These are phyloP conservation scores for Apodospora peruviana DNA, from an alignment of 495 filamentous ascomycete genomes.

Conservation along the genomic window DNA sequence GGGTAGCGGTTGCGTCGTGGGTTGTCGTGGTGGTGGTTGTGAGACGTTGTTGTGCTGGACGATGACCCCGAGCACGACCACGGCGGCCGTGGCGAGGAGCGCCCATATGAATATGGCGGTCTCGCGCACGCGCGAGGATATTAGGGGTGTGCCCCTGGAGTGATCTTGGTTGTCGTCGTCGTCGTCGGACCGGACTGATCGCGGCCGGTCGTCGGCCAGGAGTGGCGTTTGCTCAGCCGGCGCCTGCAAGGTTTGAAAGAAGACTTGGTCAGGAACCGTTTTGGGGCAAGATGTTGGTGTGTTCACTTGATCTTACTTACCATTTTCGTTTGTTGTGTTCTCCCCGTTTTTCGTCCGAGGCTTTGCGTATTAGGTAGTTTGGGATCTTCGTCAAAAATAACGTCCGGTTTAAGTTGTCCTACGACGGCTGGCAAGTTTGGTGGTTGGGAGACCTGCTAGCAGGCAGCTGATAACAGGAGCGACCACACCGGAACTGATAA, in stretches of 20 bases:
- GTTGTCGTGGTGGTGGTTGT: constrained; percentile 9
- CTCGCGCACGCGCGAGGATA: constrained; percentile 38
- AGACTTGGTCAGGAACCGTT: neutral
- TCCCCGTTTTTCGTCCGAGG: too few relatives aligned
- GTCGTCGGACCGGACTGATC: too few relatives aligned
- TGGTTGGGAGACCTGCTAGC: too few relatives aligned
- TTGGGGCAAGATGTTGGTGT: neutral
- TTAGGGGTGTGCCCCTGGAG: neutral
- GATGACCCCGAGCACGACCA: constrained; percentile 69
- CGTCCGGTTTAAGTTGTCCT: constrained; percentile 20
- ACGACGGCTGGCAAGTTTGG: too few relatives aligned
- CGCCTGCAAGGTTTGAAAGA: neutral
- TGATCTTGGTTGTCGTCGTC: constrained; percentile 1
- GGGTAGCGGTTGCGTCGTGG: constrained; percentile 36
- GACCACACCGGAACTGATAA: too few relatives aligned
- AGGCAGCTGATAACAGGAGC: too few relatives aligned
- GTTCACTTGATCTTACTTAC: too few relatives aligned
- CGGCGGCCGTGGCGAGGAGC: constrained; percentile 71
- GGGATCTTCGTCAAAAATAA: neutral
- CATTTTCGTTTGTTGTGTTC: too few relatives aligned
- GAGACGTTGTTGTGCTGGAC: constrained; percentile 56
- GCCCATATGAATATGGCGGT: constrained; percentile 82
- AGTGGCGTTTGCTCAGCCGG: constrained; percentile 26
- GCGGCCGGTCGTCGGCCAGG: constrained; percentile 15
- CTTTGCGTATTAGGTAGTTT: too few relatives aligned